phyloP scores from a whole-genome alignment of 257 asterid species.

The Voacanga thouarsii region DNA sequence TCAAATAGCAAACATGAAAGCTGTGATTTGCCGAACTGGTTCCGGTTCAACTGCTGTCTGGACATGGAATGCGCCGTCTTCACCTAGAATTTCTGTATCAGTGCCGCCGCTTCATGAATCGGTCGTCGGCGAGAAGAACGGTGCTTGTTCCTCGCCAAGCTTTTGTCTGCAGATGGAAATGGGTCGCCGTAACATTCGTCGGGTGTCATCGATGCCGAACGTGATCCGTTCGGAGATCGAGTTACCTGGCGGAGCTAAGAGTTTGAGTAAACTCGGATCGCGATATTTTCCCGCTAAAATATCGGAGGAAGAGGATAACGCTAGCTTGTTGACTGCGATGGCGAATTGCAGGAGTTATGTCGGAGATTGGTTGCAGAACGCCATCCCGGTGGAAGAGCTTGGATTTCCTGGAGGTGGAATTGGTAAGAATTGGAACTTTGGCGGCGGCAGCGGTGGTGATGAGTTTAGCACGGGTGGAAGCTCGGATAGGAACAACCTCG shows the following conservation, averaged over 20 bases:
- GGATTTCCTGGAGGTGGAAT: conserved; percentile 50
- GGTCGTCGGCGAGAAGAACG: conserved; percentile 3
- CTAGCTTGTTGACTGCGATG: conserved; percentile 9
- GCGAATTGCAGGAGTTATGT: conserved; percentile 17
- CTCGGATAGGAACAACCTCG: conserved; percentile 33
- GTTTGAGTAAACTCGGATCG: conserved; percentile 33
- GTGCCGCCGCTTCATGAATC: conserved; percentile 22
- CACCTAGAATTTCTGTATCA: conserved; percentile 18
- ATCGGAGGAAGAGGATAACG: conserved; percentile 33
- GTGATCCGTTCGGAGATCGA: conserved; percentile 23
- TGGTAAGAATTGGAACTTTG: conserved; percentile 36
- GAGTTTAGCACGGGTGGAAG: conserved; percentile 13
- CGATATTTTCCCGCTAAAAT: conserved; percentile 25
- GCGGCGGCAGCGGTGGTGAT: conserved; percentile 35
- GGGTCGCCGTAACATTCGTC: conserved; percentile 29
- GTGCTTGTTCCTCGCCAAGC: conserved; percentile 22
- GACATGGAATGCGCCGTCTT: conserved; percentile 11
- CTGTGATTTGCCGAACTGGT: conserved; percentile 45
- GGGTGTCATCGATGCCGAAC: conserved; percentile 42
- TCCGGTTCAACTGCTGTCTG: conserved; percentile 42
- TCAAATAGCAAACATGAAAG: conserved; percentile 30
- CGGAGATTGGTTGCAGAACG: conserved; percentile 14
- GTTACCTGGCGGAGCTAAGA: conserved; percentile 2
- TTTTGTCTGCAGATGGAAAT: conserved; percentile 23
- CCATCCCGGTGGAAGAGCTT: conserved; percentile 26